Percentiles rank a stretch among this genome's conserved stretches.
These are phyloP conservation scores for Leishmania amazonensis DNA, from an alignment of 208 protist species.

Conservation along the genomic window DNA sequence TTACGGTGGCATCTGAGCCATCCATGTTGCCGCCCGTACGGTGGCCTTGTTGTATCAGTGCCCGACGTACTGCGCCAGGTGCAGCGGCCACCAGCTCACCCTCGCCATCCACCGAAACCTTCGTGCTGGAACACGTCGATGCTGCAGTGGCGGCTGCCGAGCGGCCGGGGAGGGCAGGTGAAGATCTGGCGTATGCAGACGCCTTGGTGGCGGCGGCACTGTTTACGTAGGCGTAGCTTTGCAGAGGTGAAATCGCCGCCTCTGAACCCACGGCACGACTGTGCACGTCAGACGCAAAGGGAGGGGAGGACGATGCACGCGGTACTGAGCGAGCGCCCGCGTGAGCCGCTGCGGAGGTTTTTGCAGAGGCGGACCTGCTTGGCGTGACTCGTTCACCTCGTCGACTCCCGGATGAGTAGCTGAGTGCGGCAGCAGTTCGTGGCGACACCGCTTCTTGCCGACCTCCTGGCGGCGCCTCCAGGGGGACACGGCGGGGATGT, in stretches of 20 bases:
- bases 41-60: conserved; percentile 8
- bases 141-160: not conserved
- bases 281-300: conserved; percentile 1
- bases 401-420: not conserved
- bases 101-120: conserved; percentile 19
- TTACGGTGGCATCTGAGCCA: not conserved
- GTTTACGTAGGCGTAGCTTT: conserved; percentile 26
- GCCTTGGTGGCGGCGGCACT: not conserved
- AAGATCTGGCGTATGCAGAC: not conserved
- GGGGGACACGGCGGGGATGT: not conserved
- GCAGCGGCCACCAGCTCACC: conserved; percentile 7
- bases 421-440: not conserved
- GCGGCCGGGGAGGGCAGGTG: not conserved
- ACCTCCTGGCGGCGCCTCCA: not conserved
- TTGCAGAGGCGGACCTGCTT: not conserved
- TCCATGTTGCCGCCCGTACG: not conserved
- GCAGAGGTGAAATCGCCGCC: not conserved
- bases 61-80: conserved; percentile 16
- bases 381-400: not conserved
- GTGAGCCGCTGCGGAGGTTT: not conserved
- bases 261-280: not conserved
- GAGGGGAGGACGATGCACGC: not conserved
- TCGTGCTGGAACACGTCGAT: not conserved
- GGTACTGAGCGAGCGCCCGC: not conserved
- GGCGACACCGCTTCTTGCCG: not conserved